These are phyloP conservation scores for Fagopyrum tataricum DNA, from an alignment of 148 eudicot genomes.

Conservation along the genomic window DNA sequence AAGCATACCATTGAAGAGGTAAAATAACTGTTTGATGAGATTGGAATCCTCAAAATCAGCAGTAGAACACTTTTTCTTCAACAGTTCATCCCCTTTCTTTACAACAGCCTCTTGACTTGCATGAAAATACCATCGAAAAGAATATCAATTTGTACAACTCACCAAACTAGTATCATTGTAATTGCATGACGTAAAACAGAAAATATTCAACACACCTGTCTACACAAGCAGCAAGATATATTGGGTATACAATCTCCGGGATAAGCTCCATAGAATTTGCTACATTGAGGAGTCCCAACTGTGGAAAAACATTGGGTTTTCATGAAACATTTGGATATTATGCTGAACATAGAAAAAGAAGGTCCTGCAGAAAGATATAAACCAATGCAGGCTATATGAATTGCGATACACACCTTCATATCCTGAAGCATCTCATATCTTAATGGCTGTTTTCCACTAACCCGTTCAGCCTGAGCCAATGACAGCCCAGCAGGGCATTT, in stretches of 20 bases:
- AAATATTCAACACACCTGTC: constrained; percentile 48
- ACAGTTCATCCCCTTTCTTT: constrained; percentile 80
- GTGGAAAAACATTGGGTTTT: constrained; percentile 13
- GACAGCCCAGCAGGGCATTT: constrained; percentile 82
- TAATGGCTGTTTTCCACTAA: constrained; percentile 62
- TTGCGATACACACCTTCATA: constrained; percentile 49
- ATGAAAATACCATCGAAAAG: constrained; percentile 20
- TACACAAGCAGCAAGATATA: constrained; percentile 67
- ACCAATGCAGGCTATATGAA: constrained; percentile 1
- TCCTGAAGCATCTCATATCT: constrained; percentile 40
- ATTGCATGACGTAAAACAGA: neutral
- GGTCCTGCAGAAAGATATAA: constrained; percentile 1
- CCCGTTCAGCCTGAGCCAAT: constrained; percentile 56
- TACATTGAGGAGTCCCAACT: constrained; percentile 83
- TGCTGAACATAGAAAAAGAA: neutral
- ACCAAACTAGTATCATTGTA: neutral
- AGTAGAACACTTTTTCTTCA: constrained; percentile 78
- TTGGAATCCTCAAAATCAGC: constrained; percentile 69
- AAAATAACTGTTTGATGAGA: constrained; percentile 62
- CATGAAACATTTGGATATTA: neutral
- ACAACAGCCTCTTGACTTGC: constrained; percentile 81
- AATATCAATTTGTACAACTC: constrained; percentile 7
- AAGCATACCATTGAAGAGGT: constrained; percentile 71
- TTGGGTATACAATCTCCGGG: constrained; percentile 61
- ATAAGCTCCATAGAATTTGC: constrained; percentile 64